Evolutionary conservation across 2,329 filamentous ascomycete genomes (phyloP), one percentile per base, ranked within the genome.

Genomic region (Podosphaera aphanis): DNA sequence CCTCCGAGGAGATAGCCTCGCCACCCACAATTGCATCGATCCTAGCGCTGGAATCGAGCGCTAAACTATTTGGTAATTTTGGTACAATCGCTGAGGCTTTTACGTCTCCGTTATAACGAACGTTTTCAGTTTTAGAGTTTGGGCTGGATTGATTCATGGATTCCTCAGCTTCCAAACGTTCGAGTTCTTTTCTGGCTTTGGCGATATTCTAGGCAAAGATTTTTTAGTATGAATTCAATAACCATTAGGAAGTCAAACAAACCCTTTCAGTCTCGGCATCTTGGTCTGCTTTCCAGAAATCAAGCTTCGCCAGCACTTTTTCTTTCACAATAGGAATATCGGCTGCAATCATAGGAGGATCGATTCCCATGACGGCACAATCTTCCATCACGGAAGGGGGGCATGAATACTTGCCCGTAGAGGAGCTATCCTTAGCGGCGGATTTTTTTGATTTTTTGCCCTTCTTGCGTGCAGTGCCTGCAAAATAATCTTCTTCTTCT

Each of bases 121-220:
- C 55, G n/a, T 64, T 57, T 53, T 61, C 64, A 50, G 69, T 68
- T 49, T 49, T 37, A n/a, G 68, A 68, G 50, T 46, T 65, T 46
- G 66, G 63, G 55, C 47, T 66, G 1, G 11, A 13, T 11, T 11
- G 3, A n/a, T 33, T 33, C 11, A n/a, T 4, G 46, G 66, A 63
- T 57, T 73, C 72, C 52, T 72, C 68, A 47, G 77, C 76, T 60
- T 94, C 88, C 47, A 95, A 74, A 54, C 78, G 77, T 60, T 86
- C 83, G 51, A 98, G 92, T 63, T 94, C 85, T 64, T 88, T 88
- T 69, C 93, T 81, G 50, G 90, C 90, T 65, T 94, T 93, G 52
- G 84, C 83, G 50, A 95, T 79, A 70, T 98, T 98, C 90, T 95
- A 57, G 23, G 35, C 16, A 3, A 25, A 16, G n/a, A 1, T n/a